A percentile compares a stretch with the other conserved stretches of the same genome.
These are phyloP conservation scores for Cyberlindnera bimundalis DNA, from an alignment of 805 yeast genomes.

Conservation along the genomic window DNA sequence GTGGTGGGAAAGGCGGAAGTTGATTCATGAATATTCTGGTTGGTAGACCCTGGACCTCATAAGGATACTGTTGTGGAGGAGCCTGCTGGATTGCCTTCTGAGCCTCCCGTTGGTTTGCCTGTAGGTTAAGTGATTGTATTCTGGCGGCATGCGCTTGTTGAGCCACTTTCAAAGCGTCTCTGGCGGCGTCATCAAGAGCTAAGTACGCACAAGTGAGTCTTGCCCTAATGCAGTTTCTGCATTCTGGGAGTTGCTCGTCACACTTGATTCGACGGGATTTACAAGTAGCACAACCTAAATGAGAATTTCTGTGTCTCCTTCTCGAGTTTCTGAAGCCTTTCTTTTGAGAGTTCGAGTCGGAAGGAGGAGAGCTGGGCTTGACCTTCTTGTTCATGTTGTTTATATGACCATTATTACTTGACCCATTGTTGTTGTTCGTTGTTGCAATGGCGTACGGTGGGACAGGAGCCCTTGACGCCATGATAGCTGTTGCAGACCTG, in stretches of 20 bases:
- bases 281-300: slow-evolving; percentile 71
- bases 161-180: slow-evolving; percentile 47
- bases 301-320: slow-evolving; percentile 65
- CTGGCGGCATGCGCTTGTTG: slow-evolving; percentile 38
- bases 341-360: slow-evolving; percentile 10
- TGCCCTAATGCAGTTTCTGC: slow-evolving; percentile 50
- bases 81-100: slow-evolving; percentile 9
- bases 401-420: slow-evolving; percentile 8
- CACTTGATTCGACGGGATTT: slow-evolving; percentile 61
- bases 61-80: slow-evolving; percentile 18
- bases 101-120: slow-evolving; percentile 21
- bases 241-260: slow-evolving; percentile 59
- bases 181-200: slow-evolving; percentile 44
- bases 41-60: slow-evolving; percentile 22
- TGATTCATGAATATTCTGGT: slow-evolving; percentile 21
- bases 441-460: slow-evolving; percentile 35
- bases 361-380: slow-evolving; percentile 7
- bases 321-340: slow-evolving; percentile 32
- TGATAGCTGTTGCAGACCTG: slow-evolving; percentile 7
- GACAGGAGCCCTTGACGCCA: slow-evolving; percentile 25
- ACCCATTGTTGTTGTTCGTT: slow-evolving; percentile 17
- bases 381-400: slow-evolving; percentile 2
- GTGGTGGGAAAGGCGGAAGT: slow-evolving; percentile 10
- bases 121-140: slow-evolving; percentile 32
- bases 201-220: slow-evolving; percentile 48